Evolutionary conservation across 179 eudicot genomes (phyloP), one percentile per base, ranked within the genome.

Genomic region (Vitellaria paradoxa): DNA sequence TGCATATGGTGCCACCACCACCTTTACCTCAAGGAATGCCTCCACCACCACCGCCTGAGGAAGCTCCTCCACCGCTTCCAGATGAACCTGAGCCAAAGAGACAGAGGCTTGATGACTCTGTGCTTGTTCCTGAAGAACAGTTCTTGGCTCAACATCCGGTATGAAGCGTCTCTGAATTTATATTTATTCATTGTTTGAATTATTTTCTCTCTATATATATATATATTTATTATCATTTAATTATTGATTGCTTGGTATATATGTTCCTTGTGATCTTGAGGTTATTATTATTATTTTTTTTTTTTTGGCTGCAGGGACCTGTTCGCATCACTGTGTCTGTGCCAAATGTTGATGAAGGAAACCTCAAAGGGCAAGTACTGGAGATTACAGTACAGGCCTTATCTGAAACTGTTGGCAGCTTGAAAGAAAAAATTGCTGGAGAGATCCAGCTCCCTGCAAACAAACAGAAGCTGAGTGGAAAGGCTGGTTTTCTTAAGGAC

Each of bases 61-160:
- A 95, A 84, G 97, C 97, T 85, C 97, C 95, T 76, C 98, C 94
- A 0, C 98, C 98, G 26, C 96, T 95, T 68, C 97, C 99, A 2
- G 99, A 93, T 10, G 99, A 95, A 77, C 99, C 99, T 37, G 99
- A 95, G 80, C 97, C 99, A 24, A 95, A 95, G 85, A 93, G 90
- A 82, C 99, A 90, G 87, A 93, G 87, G 80, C 87, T 91, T 67
- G 99, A 95, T 80, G 97, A 95, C 78, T 80, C 90, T 6, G 76
- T 83, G 45, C 91, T 95, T 72, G 80, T 91, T 72, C 97, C 97
- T 5, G 99, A 95, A 87, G 99, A 93, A 57, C 95, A 91, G 84
- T 95, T 95, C 77, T 87, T 95, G 76, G 91, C 97, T 69, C 93
- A 93, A 83, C 95, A 95, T 89, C 90, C 90, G 85, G 99, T 95